Base-by-base conservation (phyloP, 2,329 filamentous ascomycete genomes). In the Colletotrichum gigasporum region DNA sequence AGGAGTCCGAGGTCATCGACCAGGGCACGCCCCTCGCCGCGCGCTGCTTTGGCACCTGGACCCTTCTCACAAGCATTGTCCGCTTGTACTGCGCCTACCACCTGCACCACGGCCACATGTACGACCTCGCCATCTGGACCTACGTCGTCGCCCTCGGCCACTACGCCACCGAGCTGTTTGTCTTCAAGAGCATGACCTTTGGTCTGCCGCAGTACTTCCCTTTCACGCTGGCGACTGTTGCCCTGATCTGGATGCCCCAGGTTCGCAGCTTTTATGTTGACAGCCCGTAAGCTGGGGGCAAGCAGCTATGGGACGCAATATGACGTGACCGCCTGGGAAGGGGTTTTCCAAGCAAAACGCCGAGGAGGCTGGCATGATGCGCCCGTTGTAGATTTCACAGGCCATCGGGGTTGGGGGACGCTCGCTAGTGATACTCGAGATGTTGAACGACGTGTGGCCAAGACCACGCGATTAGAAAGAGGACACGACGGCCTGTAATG, bases 11-110 rank as follows among this genome's bases (percentile, higher is more conserved):
- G 71, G 82, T 78, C 44, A 72, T 78, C 61, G 86, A 88, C 72
- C 86, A 89, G 76, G 87, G 93, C 59, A 94, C 92, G 5, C 88
- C 91, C 5, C 87, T 97, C 28, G 90, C 89, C 10, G 90, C 90
- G 24, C 90, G 93, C 68, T 89, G 93, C 18, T 97, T 97, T 76
- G 94, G 91, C 56, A 96, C 92, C 28, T 97, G 94, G 90, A 96
- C 94, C 0, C 85, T 95, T 62, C 83, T 97, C 63, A 90, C 91
- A 5, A 87, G 89, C 63, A 81, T 97, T 52, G 85, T 97, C 44
- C 88, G 94, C 54, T 80, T 94, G 69, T 96, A 96, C 74, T 92
- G 93, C 4, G 92, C 92, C 32, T 97, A 96, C 80, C 84, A 96
- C 76, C 87, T 97, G 67, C 83, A 88, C 69, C 84, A 93, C 65